Conservation (phyloP, 805 yeast genomes). For the Cyberlindnera nakhonratchasimensis region DNA sequence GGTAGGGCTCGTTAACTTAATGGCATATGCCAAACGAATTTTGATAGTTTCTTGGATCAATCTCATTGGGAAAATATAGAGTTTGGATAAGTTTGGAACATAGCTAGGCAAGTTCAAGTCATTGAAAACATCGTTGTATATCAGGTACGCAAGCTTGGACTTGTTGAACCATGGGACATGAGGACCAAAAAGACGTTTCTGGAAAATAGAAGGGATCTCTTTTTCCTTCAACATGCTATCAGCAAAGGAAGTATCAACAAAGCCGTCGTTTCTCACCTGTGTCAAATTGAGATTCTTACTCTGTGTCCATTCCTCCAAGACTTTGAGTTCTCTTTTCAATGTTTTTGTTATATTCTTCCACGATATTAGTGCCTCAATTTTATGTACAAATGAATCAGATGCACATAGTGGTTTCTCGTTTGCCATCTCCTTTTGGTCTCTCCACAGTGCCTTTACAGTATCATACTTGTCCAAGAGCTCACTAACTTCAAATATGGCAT, state of each 20-base stretch:
- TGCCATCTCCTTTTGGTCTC: slow-evolving; percentile 72
- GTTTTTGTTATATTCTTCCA: slow-evolving; percentile 79
- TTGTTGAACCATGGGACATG: slow-evolving; percentile 80
- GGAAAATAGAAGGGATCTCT: slow-evolving; percentile 68
- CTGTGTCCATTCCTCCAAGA: slow-evolving; percentile 78
- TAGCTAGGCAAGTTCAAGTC: slow-evolving; percentile 72
- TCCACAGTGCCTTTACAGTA: slow-evolving; percentile 73
- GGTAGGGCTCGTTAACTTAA: slow-evolving; percentile 77
- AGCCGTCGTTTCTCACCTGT: slow-evolving; percentile 33
- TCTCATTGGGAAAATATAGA: slow-evolving; percentile 74
- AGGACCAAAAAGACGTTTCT: slow-evolving; percentile 61
- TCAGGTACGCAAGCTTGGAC: slow-evolving; percentile 67
- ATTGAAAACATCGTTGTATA: slow-evolving; percentile 58
- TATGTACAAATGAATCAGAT: slow-evolving; percentile 55
- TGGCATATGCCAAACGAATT: slow-evolving; percentile 72
- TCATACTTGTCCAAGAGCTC: slow-evolving; percentile 58
- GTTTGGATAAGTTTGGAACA: slow-evolving; percentile 56
- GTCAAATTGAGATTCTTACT: slow-evolving; percentile 71
- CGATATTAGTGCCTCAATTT: slow-evolving; percentile 74
- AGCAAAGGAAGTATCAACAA: slow-evolving; percentile 70
- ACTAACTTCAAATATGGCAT: slow-evolving; percentile 50
- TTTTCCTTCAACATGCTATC: slow-evolving; percentile 80
- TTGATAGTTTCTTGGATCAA: slow-evolving; percentile 75
- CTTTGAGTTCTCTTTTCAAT: slow-evolving; percentile 55
- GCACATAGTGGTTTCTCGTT: slow-evolving; percentile 72